Percentiles rank a stretch among this genome's conserved stretches.
phyloP scores from a whole-genome alignment of 2,329 filamentous ascomycete genomes.

The Drechmeria coniospora region DNA sequence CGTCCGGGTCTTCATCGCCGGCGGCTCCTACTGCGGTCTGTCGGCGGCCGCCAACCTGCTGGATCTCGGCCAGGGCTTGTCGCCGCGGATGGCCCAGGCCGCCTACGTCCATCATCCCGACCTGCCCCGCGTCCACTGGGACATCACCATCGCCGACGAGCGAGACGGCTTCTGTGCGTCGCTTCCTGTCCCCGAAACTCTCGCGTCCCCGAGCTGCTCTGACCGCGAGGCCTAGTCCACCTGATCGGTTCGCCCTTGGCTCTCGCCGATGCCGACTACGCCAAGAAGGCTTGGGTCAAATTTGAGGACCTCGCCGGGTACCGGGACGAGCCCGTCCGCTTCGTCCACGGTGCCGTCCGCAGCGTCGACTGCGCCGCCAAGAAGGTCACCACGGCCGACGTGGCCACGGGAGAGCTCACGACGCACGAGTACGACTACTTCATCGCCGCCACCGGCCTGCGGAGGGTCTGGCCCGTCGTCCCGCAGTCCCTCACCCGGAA shows the following conservation, averaged over 20 bases:
- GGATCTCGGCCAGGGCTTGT: constrained; percentile 44
- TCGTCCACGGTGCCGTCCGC: constrained; percentile 50
- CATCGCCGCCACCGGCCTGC: constrained; percentile 55
- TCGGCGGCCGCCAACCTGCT: constrained; percentile 50
- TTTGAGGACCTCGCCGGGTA: constrained; percentile 53
- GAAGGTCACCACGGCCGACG: constrained; percentile 39
- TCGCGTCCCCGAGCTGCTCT: background rate
- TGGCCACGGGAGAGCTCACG: constrained; percentile 24
- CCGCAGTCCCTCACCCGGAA: constrained; percentile 49
- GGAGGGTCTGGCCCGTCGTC: constrained; percentile 56
- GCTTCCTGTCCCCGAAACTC: background rate
- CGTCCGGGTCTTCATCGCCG: constrained; percentile 48
- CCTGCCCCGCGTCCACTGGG: constrained; percentile 36
- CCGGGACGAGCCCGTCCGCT: constrained; percentile 43
- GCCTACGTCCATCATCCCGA: constrained; percentile 23
- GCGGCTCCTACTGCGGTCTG: constrained; percentile 59
- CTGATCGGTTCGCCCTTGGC: constrained; percentile 62
- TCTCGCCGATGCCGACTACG: constrained; percentile 46
- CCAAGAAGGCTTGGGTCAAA: constrained; percentile 53
- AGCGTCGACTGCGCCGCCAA: constrained; percentile 44
- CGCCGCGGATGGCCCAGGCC: constrained; percentile 27
- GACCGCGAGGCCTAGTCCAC: constrained; percentile 39
- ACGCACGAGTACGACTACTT: constrained; percentile 55
- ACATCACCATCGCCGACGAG: constrained; percentile 64
- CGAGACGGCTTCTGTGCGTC: constrained; percentile 67